Base-by-base conservation (phyloP, 192 early-diverging fungal species). In the Backusella tuberculispora region DNA sequence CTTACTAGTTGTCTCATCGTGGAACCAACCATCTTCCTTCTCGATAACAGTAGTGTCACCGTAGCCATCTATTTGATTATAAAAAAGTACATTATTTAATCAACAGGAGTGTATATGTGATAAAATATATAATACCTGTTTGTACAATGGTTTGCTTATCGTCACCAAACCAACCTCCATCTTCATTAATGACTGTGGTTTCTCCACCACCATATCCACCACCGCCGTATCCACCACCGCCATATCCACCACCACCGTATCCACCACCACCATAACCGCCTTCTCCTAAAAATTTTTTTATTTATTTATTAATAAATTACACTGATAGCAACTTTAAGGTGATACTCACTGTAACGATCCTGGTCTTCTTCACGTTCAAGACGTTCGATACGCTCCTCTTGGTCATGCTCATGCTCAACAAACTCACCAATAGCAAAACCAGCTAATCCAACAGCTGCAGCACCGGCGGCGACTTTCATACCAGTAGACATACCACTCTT, bases 151-250 rank as follows among this genome's bases (percentile, higher is more conserved):
- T 79, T 66, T 74, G 45, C n/a, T 63, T 65, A 43, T 79, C 78
- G 37, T 47, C 53, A 40, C 78, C 78, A 66, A 79, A 79, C 68
- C 67, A 75, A 21, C 78, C 78, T 14, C 63, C 47, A 53, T 79
- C 78, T 66, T 79, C 73, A 19, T 75, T 74, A 66, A 79, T 79
- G 41, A 79, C 53, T 13, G 78, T 79, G 3, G 78, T 79, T n/a
- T 41, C 50, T 10, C 60, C 68, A 53, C 73, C 78, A n/a, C 64
- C 42, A 24, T 15, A 24, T 1, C 38, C 34, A 41, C 65, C 66
- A 21, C 43, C 40, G 15, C 17, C 67, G 14, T 69, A 69, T 43
- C 42, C 67, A 3, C 42, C 42, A 13, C 21, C 45, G 26, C 41
- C 43, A 34, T 70, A 45, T 47, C 48, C 48, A 21, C 50, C 50